Base-by-base conservation (phyloP, 345 rosid species). In the Acer saccharum region DNA sequence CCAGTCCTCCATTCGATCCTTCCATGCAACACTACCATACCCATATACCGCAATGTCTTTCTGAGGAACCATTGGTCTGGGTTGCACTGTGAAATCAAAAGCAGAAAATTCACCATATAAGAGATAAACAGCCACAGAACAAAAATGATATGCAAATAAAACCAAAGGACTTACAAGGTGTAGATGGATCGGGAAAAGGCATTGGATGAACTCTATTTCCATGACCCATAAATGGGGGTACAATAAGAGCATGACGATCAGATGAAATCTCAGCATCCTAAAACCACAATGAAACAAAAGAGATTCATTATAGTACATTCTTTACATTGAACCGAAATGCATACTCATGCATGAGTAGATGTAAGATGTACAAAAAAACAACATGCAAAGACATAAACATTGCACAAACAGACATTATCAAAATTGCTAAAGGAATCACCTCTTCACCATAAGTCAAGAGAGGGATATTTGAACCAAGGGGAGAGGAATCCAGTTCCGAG, bases 21-120 rank as follows among this genome's bases (percentile, higher is more conserved):
- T 95, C 98, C 98, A 95, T n/a, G 98, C 98, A 48, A 95, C 98
- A 74, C 98, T 95, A 54, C 98, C 98, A 71, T 93, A 93, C 29
- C 98, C 98, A 84, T 93, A 95, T 4, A 89, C 90, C 4, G 97
- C 92, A 61, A 90, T 89, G 79, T 93, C 94, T 84, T 92, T 92
- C 83, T 93, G 87, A 60, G 98, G 98, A 79, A 89, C 97, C 99
- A 95, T 95, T 8, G 97, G 91, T 75, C 98, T 90, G 2, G 98
- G 89, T 74, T 89, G 96, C 85, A 86, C 98, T 93, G 85, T 61
- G 77, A 73, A 14, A 77, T 70, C 60, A 48, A 75, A 79, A 76
- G n/a, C 69, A 60, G 23, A 32, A 75, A 77, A 61, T 77, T 60
- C 62, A 54, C 21, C 55, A 69, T 43, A 25, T 60, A 23, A 25